Percentiles rank a stretch among this genome's conserved stretches.
phyloP scores from a whole-genome alignment of 345 rosid species.

The Populus ilicifolia region DNA sequence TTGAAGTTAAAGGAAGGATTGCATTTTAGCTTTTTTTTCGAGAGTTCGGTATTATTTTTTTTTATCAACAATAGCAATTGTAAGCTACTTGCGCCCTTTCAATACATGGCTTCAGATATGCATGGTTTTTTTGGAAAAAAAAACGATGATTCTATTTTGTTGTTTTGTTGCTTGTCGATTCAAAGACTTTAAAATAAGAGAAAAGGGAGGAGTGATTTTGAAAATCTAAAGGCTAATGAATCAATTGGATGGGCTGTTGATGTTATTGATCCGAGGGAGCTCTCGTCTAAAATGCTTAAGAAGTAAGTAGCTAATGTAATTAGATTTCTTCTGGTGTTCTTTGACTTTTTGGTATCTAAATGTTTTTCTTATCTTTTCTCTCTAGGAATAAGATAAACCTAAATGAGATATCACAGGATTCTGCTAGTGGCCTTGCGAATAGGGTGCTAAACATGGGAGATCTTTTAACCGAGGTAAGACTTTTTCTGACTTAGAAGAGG shows the following conservation, averaged over 20 bases:
- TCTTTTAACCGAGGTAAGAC: slow-evolving; percentile 75
- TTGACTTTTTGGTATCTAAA: not conserved
- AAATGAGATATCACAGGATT: slow-evolving; percentile 87
- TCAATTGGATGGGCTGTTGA: slow-evolving; percentile 95
- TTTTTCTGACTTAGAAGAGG: slow-evolving; percentile 8
- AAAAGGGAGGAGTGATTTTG: slow-evolving; percentile 82
- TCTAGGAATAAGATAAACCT: slow-evolving; percentile 76
- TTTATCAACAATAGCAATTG: not conserved
- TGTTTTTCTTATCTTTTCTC: slow-evolving; percentile 5
- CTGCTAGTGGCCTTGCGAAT: slow-evolving; percentile 79
- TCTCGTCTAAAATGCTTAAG: slow-evolving; percentile 86
- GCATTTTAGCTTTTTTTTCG: not conserved
- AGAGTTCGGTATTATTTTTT: not conserved
- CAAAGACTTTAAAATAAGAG: slow-evolving; percentile 92
- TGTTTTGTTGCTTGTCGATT: slow-evolving; percentile 43
- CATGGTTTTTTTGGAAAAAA: not conserved
- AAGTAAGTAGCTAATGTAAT: slow-evolving; percentile 40
- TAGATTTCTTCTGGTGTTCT: not conserved
- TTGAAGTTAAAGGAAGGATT: not conserved
- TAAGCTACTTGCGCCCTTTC: not conserved
- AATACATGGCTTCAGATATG: not conserved
- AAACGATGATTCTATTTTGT: not conserved
- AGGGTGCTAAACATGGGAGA: slow-evolving; percentile 70
- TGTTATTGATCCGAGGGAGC: slow-evolving; percentile 89
- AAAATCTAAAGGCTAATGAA: slow-evolving; percentile 58